phyloP scores from a whole-genome alignment of 805 yeast species.

The Candida arabinofermentans region DNA sequence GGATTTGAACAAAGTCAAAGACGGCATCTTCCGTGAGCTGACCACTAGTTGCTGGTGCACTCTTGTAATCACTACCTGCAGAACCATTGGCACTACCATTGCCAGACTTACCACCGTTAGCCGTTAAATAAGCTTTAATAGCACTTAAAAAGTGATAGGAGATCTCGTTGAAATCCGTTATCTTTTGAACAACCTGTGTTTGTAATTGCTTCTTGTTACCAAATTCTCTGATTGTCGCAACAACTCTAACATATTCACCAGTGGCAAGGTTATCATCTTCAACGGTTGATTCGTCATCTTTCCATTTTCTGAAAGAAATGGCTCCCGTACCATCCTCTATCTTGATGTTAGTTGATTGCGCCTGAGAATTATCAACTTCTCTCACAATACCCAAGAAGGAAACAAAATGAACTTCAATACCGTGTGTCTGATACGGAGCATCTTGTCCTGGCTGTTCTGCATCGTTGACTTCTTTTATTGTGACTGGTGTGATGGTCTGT shows the following conservation, averaged over 20 bases:
- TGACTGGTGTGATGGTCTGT: constrained; percentile 55
- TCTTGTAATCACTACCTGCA: constrained; percentile 22
- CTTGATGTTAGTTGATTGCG: constrained; percentile 51
- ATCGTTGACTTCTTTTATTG: constrained; percentile 67
- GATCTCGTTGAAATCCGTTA: constrained; percentile 64
- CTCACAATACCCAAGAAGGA: constrained; percentile 70
- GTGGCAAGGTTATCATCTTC: constrained; percentile 32
- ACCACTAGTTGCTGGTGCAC: constrained; percentile 24
- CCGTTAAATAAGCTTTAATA: constrained; percentile 50
- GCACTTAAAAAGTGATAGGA: constrained; percentile 65
- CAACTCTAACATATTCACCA: constrained; percentile 59
- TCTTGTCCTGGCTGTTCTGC: constrained; percentile 61
- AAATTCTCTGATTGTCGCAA: constrained; percentile 55
- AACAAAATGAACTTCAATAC: constrained; percentile 59
- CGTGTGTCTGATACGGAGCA: constrained; percentile 57
- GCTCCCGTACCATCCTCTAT: constrained; percentile 80
- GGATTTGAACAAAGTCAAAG: constrained; percentile 43
- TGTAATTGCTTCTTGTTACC: constrained; percentile 61
- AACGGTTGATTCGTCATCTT: constrained; percentile 34
- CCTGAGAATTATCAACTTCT: constrained; percentile 50
- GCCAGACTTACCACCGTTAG: constrained; percentile 42
- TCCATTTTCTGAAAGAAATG: constrained; percentile 64
- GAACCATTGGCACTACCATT: constrained; percentile 13
- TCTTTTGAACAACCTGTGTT: constrained; percentile 52
- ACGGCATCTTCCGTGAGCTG: constrained; percentile 33